Evolutionary conservation across 305 asterid genomes (phyloP), one percentile per base, ranked within the genome.

Genomic region (Fraxinus sp.): DNA sequence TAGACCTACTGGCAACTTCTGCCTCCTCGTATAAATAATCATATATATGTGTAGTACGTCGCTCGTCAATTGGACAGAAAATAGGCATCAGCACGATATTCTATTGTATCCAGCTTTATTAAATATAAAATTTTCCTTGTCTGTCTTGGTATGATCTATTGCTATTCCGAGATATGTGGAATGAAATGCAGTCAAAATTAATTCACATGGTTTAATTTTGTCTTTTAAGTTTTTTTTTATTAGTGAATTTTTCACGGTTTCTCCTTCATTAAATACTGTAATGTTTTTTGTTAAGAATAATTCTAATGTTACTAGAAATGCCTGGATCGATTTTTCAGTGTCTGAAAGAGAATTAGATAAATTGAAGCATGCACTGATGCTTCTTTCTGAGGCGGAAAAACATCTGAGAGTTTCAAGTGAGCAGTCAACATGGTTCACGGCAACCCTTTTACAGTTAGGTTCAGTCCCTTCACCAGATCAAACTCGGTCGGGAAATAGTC

Each of bases 351-450:
- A 95, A 83, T 20, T 95, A 57, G 92, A 89, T 80, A 89, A 94
- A 81, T 90, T 95, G 83, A 93, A 92, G 91, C 96, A 90, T 72
- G 98, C 97, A 10, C 75, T 94, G 84, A 83, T 87, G 49, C 93
- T 95, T 79, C 97, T 95, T 80, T 94, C 98, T 3, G 98, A 95
- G 78, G 94, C 97, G n/a, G 98, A 95, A 88, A 95, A 90, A 87
- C 99, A 93, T 78, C 86, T 94, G 75, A 85, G 98, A 82, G 92
- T 89, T 81, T 93, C 98, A 59, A 89, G 89, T 35, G 99, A 94
- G 82, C 93, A 95, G 49, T 92, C 99, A 20, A 94, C 99, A 28
- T 95, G 99, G 98, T 94, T 95, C 91, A 94, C 97, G 4, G 98
- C 97, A 80, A 95, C 98, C 55, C 85, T 95, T 35, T 85, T 95